Evolutionary conservation across 1,139 yeast genomes (phyloP).

Genomic region (Ogataea hybrid): DNA sequence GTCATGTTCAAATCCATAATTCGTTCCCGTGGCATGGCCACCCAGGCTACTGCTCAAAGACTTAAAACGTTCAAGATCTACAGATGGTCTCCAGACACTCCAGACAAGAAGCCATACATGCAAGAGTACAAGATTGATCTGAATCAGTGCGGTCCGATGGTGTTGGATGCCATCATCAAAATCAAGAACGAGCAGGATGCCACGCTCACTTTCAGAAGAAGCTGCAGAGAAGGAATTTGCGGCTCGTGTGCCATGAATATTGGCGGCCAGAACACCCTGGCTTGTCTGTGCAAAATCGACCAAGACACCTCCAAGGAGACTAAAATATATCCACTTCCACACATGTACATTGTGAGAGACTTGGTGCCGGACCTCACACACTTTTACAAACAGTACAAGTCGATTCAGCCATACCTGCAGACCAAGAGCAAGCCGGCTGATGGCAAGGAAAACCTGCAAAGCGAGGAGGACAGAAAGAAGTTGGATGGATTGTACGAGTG

Average conservation of each 20-base stretch:
- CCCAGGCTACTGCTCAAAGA: constrained; percentile 44
- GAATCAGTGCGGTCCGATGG: constrained; percentile 96
- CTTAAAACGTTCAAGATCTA: constrained; percentile 86
- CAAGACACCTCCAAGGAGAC: constrained; percentile 69
- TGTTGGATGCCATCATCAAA: constrained; percentile 89
- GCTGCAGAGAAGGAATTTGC: constrained; percentile 99
- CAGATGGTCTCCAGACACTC: constrained; percentile 98
- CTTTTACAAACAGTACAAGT: constrained; percentile 97
- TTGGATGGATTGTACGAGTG: constrained; percentile 97
- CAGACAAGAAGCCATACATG: constrained; percentile 87
- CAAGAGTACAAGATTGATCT: constrained; percentile 82
- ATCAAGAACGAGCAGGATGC: constrained; percentile 97
- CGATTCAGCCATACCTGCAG: constrained; percentile 95
- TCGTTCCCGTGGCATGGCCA: constrained; percentile 32
- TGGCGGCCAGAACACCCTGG: constrained; percentile 95
- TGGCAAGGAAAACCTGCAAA: constrained; percentile 91
- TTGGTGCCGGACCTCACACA: constrained; percentile 97
- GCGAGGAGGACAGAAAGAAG: constrained; percentile 91
- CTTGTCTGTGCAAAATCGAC: constrained; percentile 94
- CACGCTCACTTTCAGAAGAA: constrained; percentile 93
- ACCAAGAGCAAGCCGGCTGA: constrained; percentile 75
- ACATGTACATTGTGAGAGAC: constrained; percentile 96
- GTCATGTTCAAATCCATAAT: constrained; percentile 10
- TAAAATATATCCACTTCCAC: constrained; percentile 96
- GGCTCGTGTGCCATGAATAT: constrained; percentile 99